phyloP scores from a whole-genome alignment of 805 yeast species.

The Sugiyamaella valdiviana region DNA sequence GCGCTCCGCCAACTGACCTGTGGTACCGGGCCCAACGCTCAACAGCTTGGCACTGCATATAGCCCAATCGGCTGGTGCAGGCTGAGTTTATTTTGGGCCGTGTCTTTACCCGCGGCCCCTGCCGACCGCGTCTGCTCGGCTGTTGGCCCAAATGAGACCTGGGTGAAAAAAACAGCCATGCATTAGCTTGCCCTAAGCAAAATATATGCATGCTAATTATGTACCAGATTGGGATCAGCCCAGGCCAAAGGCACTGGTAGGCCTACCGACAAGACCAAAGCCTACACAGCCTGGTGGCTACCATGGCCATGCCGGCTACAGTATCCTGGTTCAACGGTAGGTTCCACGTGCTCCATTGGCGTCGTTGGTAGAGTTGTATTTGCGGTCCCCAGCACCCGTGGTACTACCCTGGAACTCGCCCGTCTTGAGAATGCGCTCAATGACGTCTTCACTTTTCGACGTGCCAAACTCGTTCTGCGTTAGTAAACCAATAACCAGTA shows the following conservation, averaged over 20 bases:
- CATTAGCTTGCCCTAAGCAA: background rate
- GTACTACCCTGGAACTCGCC: conserved; percentile 46
- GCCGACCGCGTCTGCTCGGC: too few species aligned
- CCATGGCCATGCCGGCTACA: too few species aligned
- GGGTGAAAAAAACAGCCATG: background rate
- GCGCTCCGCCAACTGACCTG: too few species aligned
- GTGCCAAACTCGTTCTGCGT: conserved; percentile 68
- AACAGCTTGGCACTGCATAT: background rate
- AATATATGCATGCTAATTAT: background rate
- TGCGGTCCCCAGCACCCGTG: conserved; percentile 1
- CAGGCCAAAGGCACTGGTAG: too few species aligned
- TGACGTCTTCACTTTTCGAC: conserved; percentile 47
- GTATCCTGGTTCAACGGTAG: conserved; percentile 2
- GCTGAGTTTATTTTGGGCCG: background rate
- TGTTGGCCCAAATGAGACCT: too few species aligned
- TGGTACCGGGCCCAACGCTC: too few species aligned
- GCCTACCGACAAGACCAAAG: too few species aligned
- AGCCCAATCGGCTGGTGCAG: background rate
- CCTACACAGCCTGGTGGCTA: too few species aligned
- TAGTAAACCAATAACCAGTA: too few species aligned
- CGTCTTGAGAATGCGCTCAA: conserved; percentile 50
- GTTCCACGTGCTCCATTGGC: conserved; percentile 34
- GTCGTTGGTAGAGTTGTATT: conserved; percentile 40
- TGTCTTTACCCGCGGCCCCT: background rate
- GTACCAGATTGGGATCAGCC: background rate